Percentiles rank a stretch among this genome's conserved stretches.
Evolutionary conservation across 2,329 filamentous ascomycete species (phyloP).

Genomic region (Diaporthe australafricana): DNA sequence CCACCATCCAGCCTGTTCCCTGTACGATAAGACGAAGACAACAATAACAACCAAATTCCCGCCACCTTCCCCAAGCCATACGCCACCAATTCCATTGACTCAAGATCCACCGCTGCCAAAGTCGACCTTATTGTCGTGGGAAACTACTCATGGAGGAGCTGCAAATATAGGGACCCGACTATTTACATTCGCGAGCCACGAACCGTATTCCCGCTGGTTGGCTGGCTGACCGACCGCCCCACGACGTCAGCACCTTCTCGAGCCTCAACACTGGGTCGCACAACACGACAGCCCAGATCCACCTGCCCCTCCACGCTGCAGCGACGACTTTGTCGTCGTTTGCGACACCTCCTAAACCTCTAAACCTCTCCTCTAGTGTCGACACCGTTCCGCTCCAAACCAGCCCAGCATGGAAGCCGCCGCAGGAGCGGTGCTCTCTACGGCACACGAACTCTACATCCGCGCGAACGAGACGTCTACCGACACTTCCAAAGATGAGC

Average conservation of each 20-base stretch:
- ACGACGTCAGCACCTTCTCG: constrained; percentile 24
- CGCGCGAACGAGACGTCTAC: constrained; percentile 52
- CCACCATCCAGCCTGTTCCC: neutral
- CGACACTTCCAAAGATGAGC: constrained; percentile 41
- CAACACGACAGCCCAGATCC: constrained; percentile 15
- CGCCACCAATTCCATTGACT: neutral
- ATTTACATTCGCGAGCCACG: constrained; percentile 15
- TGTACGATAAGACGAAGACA: constrained; percentile 3
- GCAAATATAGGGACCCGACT: neutral
- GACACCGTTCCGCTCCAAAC: constrained; percentile 34
- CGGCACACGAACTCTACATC: constrained; percentile 55
- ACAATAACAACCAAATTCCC: constrained; percentile 21
- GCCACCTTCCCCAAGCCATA: neutral
- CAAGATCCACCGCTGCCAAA: neutral
- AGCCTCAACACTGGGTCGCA: neutral
- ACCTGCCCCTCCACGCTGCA: constrained; percentile 26
- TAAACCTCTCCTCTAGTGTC: neutral
- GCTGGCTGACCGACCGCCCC: constrained; percentile 21
- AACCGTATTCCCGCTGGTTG: neutral
- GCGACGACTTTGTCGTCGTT: constrained; percentile 31
- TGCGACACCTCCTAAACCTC: constrained; percentile 20
- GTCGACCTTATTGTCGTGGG: neutral
- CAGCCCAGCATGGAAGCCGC: constrained; percentile 73
- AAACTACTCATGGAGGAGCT: neutral
- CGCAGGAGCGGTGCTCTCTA: constrained; percentile 71